phyloP scores from a whole-genome alignment of 2,329 filamentous ascomycete species.

The Xylogone sp. region DNA sequence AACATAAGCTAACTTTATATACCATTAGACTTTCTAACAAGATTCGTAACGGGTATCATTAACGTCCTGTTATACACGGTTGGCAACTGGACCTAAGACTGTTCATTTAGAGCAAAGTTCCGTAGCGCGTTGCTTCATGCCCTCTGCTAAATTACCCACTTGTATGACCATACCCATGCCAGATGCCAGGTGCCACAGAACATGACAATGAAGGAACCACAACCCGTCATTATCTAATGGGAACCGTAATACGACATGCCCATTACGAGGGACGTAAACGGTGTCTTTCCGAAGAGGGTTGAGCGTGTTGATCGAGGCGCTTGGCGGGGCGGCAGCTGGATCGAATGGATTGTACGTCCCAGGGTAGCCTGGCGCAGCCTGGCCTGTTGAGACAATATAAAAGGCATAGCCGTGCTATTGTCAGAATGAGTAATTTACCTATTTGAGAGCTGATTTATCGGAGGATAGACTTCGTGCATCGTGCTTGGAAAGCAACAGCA shows the following conservation, averaged over 20 bases:
- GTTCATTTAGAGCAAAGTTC: not conserved
- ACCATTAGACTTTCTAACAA: no score
- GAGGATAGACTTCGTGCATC: no score
- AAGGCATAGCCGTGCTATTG: not conserved
- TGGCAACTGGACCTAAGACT: no score
- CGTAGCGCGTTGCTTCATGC: not conserved
- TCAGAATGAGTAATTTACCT: not conserved
- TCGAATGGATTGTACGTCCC: not conserved
- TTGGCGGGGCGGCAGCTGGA: not conserved
- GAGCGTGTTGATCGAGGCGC: not conserved
- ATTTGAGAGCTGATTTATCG: no score
- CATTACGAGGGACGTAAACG: constrained; percentile 5
- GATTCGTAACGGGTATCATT: no score
- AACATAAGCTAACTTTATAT: no score
- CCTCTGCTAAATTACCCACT: not conserved
- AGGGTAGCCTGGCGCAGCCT: not conserved
- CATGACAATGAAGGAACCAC: not conserved
- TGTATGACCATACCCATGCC: not conserved
- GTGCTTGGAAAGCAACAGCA: no score
- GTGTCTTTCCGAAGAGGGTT: constrained; percentile 12
- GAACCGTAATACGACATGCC: not conserved
- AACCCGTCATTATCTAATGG: not conserved
- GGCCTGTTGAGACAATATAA: not conserved
- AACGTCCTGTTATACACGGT: no score
- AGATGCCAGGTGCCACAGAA: not conserved